These are phyloP conservation scores for Suillus subaureus DNA, from an alignment of 768 basidiomycete species.

Conservation along the genomic window DNA sequence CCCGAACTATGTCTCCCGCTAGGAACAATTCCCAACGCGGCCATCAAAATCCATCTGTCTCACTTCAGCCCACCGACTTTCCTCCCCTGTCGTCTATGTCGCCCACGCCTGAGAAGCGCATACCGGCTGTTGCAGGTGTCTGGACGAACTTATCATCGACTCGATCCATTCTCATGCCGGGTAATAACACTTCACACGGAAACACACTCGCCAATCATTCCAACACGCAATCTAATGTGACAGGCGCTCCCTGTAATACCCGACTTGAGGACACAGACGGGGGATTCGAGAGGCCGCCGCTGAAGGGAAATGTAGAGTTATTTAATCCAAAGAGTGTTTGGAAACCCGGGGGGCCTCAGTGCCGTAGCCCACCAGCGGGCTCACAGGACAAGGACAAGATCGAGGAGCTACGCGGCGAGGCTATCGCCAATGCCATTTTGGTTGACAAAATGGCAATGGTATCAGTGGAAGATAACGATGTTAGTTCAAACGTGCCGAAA, in stretches of 20 bases:
- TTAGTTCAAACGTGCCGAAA: slow-evolving; percentile 16
- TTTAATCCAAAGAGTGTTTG: slow-evolving; percentile 37
- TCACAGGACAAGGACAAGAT: slow-evolving; percentile 30
- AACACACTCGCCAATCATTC: slow-evolving; percentile 42
- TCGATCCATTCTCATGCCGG: slow-evolving; percentile 52
- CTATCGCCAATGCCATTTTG: slow-evolving; percentile 37
- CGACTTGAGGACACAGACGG: slow-evolving; percentile 50
- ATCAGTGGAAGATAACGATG: slow-evolving; percentile 35
- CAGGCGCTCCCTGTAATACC: slow-evolving; percentile 9
- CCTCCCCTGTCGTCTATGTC: slow-evolving; percentile 61
- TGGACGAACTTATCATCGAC: slow-evolving; percentile 65
- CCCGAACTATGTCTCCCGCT: slow-evolving; percentile 44
- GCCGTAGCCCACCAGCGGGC: slow-evolving; percentile 16
- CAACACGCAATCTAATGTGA: slow-evolving; percentile 22
- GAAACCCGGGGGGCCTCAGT: slow-evolving; percentile 21
- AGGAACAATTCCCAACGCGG: slow-evolving; percentile 36
- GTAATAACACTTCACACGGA: slow-evolving; percentile 34
- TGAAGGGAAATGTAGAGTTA: slow-evolving; percentile 45
- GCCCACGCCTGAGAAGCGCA: slow-evolving; percentile 50
- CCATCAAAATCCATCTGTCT: slow-evolving; percentile 38
- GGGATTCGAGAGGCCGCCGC: slow-evolving; percentile 48
- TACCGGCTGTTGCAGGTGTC: slow-evolving; percentile 60
- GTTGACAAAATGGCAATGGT: slow-evolving; percentile 40
- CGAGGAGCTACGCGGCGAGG: slow-evolving; percentile 38
- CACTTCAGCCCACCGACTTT: slow-evolving; percentile 65